Percentiles rank a stretch among this genome's conserved stretches.
Conservation (phyloP, 345 rosid genomes). For the Cardamine resedifolia region DNA sequence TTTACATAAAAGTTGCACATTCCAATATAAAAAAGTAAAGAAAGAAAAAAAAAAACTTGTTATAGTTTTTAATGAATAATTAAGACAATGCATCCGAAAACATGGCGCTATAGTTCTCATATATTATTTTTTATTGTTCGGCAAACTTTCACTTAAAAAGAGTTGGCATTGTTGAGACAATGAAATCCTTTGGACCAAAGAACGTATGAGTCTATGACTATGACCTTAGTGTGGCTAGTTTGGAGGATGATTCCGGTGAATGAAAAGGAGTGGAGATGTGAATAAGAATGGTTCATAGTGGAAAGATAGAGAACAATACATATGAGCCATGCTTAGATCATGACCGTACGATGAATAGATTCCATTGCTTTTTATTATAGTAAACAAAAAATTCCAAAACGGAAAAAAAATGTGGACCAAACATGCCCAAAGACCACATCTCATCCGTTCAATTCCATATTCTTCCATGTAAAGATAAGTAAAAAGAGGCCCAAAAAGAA, state of each 20-base stretch:
- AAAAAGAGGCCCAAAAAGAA: constrained; percentile 12
- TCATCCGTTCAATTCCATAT: constrained; percentile 29
- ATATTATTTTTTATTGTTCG: neutral
- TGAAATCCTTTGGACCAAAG: neutral
- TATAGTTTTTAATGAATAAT: neutral
- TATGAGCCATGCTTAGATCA: constrained; percentile 17
- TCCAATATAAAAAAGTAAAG: neutral
- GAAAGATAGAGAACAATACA: constrained; percentile 23
- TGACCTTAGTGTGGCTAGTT: constrained; percentile 11
- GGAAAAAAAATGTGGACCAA: constrained; percentile 18
- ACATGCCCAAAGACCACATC: constrained; percentile 13
- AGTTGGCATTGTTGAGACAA: neutral
- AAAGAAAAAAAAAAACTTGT: too few relatives aligned
- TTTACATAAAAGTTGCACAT: too few relatives aligned
- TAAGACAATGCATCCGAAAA: neutral
- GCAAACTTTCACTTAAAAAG: neutral
- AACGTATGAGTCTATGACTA: constrained; percentile 27
- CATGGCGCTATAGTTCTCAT: neutral
- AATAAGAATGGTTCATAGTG: constrained; percentile 34
- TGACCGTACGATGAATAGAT: constrained; percentile 20
- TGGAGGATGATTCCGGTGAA: constrained; percentile 8
- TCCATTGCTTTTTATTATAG: constrained; percentile 9
- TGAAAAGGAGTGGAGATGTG: constrained; percentile 4
- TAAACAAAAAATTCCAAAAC: neutral
- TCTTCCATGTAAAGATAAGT: constrained; percentile 17